Evolutionary conservation across 2,329 filamentous ascomycete genomes (phyloP).

Genomic region (Chaetomium sp.): DNA sequence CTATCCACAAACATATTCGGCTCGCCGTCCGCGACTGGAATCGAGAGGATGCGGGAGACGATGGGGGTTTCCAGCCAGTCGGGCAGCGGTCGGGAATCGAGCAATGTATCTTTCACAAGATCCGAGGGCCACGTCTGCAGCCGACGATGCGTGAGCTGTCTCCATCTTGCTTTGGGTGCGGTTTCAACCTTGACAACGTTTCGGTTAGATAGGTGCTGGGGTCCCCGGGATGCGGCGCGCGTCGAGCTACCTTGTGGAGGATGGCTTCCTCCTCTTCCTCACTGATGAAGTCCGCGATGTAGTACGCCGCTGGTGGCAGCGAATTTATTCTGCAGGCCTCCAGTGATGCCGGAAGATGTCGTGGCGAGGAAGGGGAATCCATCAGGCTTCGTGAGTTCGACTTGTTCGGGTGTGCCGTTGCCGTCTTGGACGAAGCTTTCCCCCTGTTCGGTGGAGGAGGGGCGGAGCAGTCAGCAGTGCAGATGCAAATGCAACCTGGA

Average conservation of each 20-base stretch:
- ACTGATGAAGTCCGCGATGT: conserved; percentile 83
- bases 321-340: conserved; percentile 54
- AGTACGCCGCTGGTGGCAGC: conserved; percentile 71
- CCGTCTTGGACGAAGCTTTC: background rate
- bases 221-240: conserved; percentile 34
- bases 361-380: conserved; percentile 15
- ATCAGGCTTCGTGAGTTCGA: background rate
- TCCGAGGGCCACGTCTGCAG: conserved; percentile 90
- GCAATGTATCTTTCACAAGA: conserved; percentile 74
- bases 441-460: conserved; percentile 11
- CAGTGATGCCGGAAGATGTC: conserved; percentile 50
- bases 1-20: conserved; percentile 60
- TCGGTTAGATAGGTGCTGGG: conserved; percentile 47
- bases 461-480: conserved; percentile 3
- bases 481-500: conserved; percentile 8
- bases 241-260: conserved; percentile 63
- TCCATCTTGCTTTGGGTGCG: conserved; percentile 79
- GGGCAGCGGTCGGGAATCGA: conserved; percentile 70
- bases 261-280: conserved; percentile 71
- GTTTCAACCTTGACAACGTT: conserved; percentile 53
- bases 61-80: conserved; percentile 73
- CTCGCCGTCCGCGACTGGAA: conserved; percentile 44
- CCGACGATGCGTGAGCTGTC: conserved; percentile 80
- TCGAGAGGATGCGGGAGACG: conserved; percentile 60
- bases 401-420: background rate